These are phyloP conservation scores for Escovopsis sp. DNA, from an alignment of 2,329 filamentous ascomycete genomes.

Conservation along the genomic window DNA sequence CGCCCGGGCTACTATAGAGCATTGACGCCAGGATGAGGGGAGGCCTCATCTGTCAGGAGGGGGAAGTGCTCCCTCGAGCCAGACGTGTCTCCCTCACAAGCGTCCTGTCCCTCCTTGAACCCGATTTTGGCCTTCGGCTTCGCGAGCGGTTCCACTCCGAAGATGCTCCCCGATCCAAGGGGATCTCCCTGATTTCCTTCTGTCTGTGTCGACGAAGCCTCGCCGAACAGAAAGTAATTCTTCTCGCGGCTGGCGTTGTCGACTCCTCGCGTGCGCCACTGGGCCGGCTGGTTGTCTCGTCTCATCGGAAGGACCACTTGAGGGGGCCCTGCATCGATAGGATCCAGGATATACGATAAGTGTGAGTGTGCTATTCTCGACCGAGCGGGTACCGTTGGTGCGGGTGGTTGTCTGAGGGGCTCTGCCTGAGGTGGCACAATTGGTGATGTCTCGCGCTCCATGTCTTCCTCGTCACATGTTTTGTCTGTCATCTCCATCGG, in stretches of 20 bases:
- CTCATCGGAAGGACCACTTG: constrained; percentile 9
- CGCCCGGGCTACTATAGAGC: no score
- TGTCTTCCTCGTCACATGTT: neutral
- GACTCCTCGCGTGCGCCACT: constrained; percentile 26
- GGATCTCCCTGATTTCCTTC: constrained; percentile 17
- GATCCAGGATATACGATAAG: constrained; percentile 67
- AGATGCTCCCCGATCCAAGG: constrained; percentile 34
- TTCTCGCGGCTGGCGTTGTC: constrained; percentile 35
- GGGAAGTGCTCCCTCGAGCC: no score
- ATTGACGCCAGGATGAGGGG: no score
- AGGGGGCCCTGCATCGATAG: constrained; percentile 24
- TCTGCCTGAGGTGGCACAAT: neutral
- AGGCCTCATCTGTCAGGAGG: neutral
- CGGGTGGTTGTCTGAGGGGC: constrained; percentile 9
- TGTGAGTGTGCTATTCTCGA: constrained; percentile 59
- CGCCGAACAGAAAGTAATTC: constrained; percentile 46
- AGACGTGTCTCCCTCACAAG: no score
- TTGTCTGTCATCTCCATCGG: no score
- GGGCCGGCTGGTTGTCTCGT: constrained; percentile 17
- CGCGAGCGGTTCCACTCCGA: constrained; percentile 37
- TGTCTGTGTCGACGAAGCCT: constrained; percentile 24
- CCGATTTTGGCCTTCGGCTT: constrained; percentile 11
- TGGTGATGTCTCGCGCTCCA: neutral
- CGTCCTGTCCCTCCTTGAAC: no score
- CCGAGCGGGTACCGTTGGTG: constrained; percentile 39